phyloP scores from a whole-genome alignment of 352 stramenopile species.

The Pythium myriotylum region DNA sequence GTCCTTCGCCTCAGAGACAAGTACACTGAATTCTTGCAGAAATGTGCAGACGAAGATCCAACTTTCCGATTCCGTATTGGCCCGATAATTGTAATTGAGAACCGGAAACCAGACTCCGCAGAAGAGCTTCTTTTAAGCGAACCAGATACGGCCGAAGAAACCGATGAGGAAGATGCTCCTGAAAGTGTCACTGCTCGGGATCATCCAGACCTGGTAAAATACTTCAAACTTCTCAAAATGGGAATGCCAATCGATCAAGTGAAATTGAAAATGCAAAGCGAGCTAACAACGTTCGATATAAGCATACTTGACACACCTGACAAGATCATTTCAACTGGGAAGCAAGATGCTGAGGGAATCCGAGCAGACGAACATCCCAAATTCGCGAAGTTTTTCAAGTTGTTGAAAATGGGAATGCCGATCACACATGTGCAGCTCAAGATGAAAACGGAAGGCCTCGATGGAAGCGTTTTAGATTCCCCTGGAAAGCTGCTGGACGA shows the following conservation, averaged over 20 bases:
- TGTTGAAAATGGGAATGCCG: slow-evolving; percentile 95
- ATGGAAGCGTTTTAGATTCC: slow-evolving; percentile 85
- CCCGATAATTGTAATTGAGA: slow-evolving; percentile 78
- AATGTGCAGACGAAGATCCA: slow-evolving; percentile 70
- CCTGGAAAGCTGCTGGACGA: slow-evolving; percentile 66
- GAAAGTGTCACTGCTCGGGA: slow-evolving; percentile 49
- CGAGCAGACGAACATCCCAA: slow-evolving; percentile 68
- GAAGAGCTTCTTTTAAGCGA: slow-evolving; percentile 62
- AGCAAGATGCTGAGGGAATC: slow-evolving; percentile 53
- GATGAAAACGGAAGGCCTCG: slow-evolving; percentile 91
- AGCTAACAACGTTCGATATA: slow-evolving; percentile 53
- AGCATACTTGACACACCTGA: slow-evolving; percentile 70
- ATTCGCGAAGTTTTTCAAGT: slow-evolving; percentile 94
- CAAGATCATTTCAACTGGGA: slow-evolving; percentile 86
- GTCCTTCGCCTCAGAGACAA: slow-evolving; percentile 73
- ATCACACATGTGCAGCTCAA: slow-evolving; percentile 92
- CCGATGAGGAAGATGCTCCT: slow-evolving; percentile 55
- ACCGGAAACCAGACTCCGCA: slow-evolving; percentile 46
- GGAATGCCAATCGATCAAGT: slow-evolving; percentile 74
- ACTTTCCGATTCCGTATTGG: slow-evolving; percentile 69
- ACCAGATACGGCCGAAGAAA: slow-evolving; percentile 55
- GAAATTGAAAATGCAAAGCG: slow-evolving; percentile 68
- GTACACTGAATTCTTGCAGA: slow-evolving; percentile 75
- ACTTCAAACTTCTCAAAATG: slow-evolving; percentile 84
- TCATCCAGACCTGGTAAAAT: slow-evolving; percentile 71